Base-by-base conservation (phyloP, 345 rosid genomes). In the Eucalyptus pauciflora region DNA sequence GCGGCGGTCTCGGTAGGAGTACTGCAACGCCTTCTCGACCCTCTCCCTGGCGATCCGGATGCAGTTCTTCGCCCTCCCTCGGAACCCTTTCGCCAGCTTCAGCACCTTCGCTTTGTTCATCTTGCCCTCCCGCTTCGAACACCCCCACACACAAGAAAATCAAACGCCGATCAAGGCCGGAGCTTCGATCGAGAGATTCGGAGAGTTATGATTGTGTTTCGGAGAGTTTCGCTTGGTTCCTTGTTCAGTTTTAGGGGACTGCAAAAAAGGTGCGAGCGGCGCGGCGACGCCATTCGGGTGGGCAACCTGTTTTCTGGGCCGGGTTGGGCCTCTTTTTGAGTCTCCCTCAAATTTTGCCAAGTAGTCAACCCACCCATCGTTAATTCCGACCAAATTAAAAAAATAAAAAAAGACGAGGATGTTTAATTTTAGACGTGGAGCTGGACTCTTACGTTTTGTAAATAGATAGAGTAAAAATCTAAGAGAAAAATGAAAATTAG, bases 21-120 rank as follows among this genome's bases (percentile, higher is more conserved):
- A 96, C 90, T 96, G 98, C 89, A 97, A 91, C 25, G 99, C 99
- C 93, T 97, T 97, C 97, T 97, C 99, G 10, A 96, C 99, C 90
- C 98, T 94, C 90, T 96, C 99, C 92, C 99, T 92, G 12, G 99
- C 98, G 51, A 97, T 96, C 89, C 97, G 93, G 86, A 96, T 97
- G 92, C 98, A 96, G 86, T 96, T 97, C 93, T 97, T 98, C 8
- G 99, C 99, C 91, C 98, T 95, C 88, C 99, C 99, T 88, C 98
- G 93, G 92, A 97, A 97, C 13, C 99, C 99, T 88, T 96, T 97
- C 2, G 99, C 99, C 50, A 98, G 93, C 92, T 97, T 96, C 37
- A 96, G 90, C 86, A 97, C 94, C 94, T 95, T 94, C 92, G 95
- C 94, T 94, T 97, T 97, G 94, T 98, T 98, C 97, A 98, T 96